Evolutionary conservation across 441 rosid genomes (phyloP), one percentile per base, ranked within the genome.

Genomic region (Cnidoscolus chayamansa): DNA sequence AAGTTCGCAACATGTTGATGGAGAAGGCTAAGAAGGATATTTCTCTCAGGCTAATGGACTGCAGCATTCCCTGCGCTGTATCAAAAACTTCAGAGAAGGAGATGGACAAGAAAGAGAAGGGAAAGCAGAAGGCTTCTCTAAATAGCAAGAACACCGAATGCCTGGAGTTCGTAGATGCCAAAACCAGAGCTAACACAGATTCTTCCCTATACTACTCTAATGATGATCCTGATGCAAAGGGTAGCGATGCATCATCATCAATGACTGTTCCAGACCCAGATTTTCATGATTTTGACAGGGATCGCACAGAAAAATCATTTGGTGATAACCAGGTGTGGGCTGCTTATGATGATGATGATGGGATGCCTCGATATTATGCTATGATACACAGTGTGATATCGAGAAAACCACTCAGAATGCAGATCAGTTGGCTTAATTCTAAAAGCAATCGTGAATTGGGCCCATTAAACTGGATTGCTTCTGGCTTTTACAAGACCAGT

Each of bases 301-400:
- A 86, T 74, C 85, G 97, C 55, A 76, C 89, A 59, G 98, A 91
- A 73, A 82, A 20, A 50, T 85, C 95, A n/a, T 93, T 95, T 83
- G 80, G 68, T 58, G 90, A 76, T 13, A 86, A 91, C 72, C 87
- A 93, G 81, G 87, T 92, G 60, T 94, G 97, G 99, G 98, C 98
- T 72, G 99, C 92, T 6, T 92, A 94, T 71, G 99, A 94, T 32
- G 83, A 84, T 76, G 92, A 88, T 30, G 97, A 92, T 75, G 98
- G 97, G 59, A 90, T 94, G 98, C 99, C 99, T 63, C 87, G 97
- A 50, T 88, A 79, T 74, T 92, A 92, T 75, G 97, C 97, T 57
- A 82, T 90, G 81, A 84, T 94, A 77, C 96, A 88, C 54, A 81
- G 78, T 69, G 92, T 94, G 75, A 75, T 90, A 3, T 90, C 96